phyloP scores from a whole-genome alignment of 2,329 filamentous ascomycete genomes.

The Spiromastix sp. region DNA sequence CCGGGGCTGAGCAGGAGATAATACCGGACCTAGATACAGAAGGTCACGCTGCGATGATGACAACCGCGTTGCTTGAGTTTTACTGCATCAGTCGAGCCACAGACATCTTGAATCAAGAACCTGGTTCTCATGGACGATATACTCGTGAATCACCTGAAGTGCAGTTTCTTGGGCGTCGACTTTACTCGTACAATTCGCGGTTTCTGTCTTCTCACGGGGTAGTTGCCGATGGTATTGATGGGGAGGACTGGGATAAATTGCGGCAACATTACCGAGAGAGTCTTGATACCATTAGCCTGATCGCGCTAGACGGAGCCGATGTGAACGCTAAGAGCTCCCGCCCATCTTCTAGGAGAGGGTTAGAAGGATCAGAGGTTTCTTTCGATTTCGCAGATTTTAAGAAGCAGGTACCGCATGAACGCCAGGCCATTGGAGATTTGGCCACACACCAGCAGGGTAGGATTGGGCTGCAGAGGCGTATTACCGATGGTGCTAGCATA shows the following conservation, averaged over 20 bases:
- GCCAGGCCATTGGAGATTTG: not conserved
- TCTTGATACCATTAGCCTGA: constrained; percentile 30
- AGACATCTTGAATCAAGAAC: constrained; percentile 33
- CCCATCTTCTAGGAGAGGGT: constrained; percentile 14
- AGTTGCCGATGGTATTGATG: constrained; percentile 28
- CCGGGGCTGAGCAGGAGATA: constrained; percentile 6
- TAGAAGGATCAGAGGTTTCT: constrained; percentile 12
- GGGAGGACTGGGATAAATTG: constrained; percentile 24
- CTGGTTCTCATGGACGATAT: constrained; percentile 23
- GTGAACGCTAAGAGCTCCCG: constrained; percentile 14
- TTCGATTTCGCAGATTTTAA: not conserved
- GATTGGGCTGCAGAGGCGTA: constrained; percentile 5
- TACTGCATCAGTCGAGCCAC: constrained; percentile 34
- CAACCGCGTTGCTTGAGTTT: constrained; percentile 34
- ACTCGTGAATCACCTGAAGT: constrained; percentile 33
- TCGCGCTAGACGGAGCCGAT: constrained; percentile 26
- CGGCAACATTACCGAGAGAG: constrained; percentile 34
- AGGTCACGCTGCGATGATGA: constrained; percentile 32
- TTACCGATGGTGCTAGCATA: constrained; percentile 8
- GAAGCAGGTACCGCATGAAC: not conserved
- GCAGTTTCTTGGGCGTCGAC: constrained; percentile 29
- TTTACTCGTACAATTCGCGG: constrained; percentile 33
- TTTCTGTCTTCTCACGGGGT: constrained; percentile 33
- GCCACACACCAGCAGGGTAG: not conserved
- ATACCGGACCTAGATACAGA: constrained; percentile 22